Evolutionary conservation across 768 basidiomycete genomes (phyloP), one percentile per base, ranked within the genome.

Genomic region (Tricholoma saponaceum): DNA sequence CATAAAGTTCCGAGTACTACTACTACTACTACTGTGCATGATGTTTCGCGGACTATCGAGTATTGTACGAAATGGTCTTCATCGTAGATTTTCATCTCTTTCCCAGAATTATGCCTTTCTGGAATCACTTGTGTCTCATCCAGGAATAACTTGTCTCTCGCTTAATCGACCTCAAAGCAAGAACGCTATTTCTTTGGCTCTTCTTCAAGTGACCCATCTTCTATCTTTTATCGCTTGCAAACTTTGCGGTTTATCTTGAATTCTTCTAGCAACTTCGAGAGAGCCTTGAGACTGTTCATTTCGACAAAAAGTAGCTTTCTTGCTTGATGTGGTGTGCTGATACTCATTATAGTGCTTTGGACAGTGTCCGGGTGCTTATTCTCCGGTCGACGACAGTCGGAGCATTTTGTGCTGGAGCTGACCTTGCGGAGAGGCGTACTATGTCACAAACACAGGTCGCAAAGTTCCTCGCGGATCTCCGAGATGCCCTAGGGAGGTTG

Each of bases 331-430:
- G 3, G 49, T 39, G 18, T 50, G 4, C 51, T 47, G 22, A 47
- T 43, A 23, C 30, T 41, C 37, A 51, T 33, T 63, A 53, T 55
- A 37, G 51, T 25, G 41, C 52, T 54, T 52, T 57, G 43, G 41
- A 37, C 60, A 92, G 89, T 56, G 77, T 87, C 53, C 87, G 93
- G 56, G 84, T 89, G 0, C 80, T 98, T 58, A 85, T 98, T 55
- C 69, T 98, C n/a, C 83, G 87, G 54, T 95, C 95, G 6, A 82
- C 90, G 0, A 81, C 85, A 0, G 63, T 78, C n/a, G 86, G 85
- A 22, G 79, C 90, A 2, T 98, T 97, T 73, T 98, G 95, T 68
- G 87, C 95, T 14, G 95, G 95, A 10, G 95, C 95, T 7, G 95
- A 98, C 70, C 83, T 97, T 47, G 77, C 77, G 51, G 95, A 98